Percentiles rank a stretch among this genome's conserved stretches.
phyloP scores from a whole-genome alignment of 768 basidiomycete genomes.

The Boletales sp. region DNA sequence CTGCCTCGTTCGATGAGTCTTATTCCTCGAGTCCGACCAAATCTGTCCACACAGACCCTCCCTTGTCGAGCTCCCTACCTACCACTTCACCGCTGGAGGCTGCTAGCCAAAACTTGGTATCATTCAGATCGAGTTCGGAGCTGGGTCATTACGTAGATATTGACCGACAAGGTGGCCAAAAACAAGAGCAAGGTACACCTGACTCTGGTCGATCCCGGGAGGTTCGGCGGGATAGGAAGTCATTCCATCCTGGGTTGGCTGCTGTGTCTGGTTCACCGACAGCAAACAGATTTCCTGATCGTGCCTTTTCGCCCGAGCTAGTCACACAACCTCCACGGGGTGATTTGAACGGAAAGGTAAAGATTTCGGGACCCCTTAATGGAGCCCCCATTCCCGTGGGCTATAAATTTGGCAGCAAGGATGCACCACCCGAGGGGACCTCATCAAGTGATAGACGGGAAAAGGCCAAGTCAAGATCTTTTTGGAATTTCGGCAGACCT shows the following conservation, averaged over 20 bases:
- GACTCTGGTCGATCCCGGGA: slow-evolving; percentile 54
- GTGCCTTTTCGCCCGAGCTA: slow-evolving; percentile 47
- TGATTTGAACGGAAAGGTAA: slow-evolving; percentile 62
- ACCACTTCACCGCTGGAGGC: slow-evolving; percentile 43
- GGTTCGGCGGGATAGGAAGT: slow-evolving; percentile 51
- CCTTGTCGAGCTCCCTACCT: slow-evolving; percentile 61
- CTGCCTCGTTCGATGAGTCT: slow-evolving; percentile 20
- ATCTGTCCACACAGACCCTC: slow-evolving; percentile 43
- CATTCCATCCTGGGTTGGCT: slow-evolving; percentile 59
- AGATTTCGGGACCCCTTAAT: slow-evolving; percentile 87
- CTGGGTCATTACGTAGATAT: slow-evolving; percentile 77
- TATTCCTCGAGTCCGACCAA: slow-evolving; percentile 54
- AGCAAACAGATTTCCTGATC: slow-evolving; percentile 33
- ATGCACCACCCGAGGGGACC: slow-evolving; percentile 43
- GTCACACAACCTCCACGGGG: slow-evolving; percentile 45
- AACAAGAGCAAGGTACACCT: slow-evolving; percentile 46
- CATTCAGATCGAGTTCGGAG: slow-evolving; percentile 70
- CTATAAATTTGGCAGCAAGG: slow-evolving; percentile 87
- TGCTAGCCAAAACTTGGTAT: slow-evolving; percentile 26
- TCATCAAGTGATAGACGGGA: slow-evolving; percentile 68
- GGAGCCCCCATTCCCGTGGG: slow-evolving; percentile 84
- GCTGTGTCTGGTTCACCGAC: slow-evolving; percentile 47
- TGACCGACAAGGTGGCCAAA: slow-evolving; percentile 29
- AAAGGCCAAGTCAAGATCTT: slow-evolving; percentile 88
- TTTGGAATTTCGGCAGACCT: slow-evolving; percentile 87